Evolutionary conservation across 495 filamentous ascomycete species (phyloP), one percentile per base, ranked within the genome.

Genomic region (Xylona heveae): DNA sequence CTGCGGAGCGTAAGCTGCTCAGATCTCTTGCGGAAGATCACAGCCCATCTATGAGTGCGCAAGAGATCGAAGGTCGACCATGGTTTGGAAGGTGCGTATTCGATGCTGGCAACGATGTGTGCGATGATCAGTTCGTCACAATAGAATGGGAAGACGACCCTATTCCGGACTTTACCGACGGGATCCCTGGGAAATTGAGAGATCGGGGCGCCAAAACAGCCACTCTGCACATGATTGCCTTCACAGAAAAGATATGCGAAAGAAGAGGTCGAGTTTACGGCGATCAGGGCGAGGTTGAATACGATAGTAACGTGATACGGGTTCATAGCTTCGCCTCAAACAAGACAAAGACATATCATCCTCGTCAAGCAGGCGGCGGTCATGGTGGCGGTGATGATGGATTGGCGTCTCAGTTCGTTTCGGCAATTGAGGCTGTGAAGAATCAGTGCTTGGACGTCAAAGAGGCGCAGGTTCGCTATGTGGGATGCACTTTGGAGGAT

Each of bases 31-130:
- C 46, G 1, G 68, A 78, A 36, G 70, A 94, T 48, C 93, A 91
- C 42, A 57, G 66, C 22, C 38, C 38, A 8, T 55, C 52, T 5
- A 66, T 64, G 1, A 42, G 59, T 1, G 51, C 56, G 6, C 38
- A 39, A 13, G 57, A 70, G 5, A 59, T 83, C 6, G 61, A 71
- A 31, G 34, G 52, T 6, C 54, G 68, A 13, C 71, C 74, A 12
- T 93, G 82, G 83, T 94, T 80, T 43, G 88, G 88, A 1, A 69
- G 84, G 19, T 97, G 90, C 47, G 88, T 97, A 6, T 97, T 73
- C 51, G 88, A 93, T 48, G 60, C 71, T 10, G 80, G 84, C 48
- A 97, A 94, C 44, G 70, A 82, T 43, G 88, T 84, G 15, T 79
- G 74, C 45, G 88, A 97, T 47, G 79, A 93, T 43, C 85, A 95